Conservation (phyloP, 352 stramenopile species). For the Peronospora belbahrii region DNA sequence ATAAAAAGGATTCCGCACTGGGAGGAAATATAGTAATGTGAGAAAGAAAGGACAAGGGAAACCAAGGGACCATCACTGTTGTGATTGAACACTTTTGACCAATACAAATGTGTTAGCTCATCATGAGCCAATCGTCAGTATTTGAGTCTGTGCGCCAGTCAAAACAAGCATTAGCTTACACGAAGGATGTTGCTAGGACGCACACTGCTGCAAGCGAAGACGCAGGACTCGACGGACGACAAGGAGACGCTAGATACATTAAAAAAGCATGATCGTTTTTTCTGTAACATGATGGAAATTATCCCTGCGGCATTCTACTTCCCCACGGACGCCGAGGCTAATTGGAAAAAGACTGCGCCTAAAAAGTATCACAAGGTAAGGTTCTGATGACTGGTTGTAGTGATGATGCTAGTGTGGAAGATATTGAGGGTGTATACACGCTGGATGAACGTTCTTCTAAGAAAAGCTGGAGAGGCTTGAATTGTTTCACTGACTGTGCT, state of each 20-base stretch:
- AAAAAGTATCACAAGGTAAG: slow-evolving; percentile 75
- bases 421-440: too few species aligned
- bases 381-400: background rate
- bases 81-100: background rate
- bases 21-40: slow-evolving; percentile 1
- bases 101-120: background rate
- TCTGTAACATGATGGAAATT: slow-evolving; percentile 67
- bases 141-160: slow-evolving; percentile 19
- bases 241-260: slow-evolving; percentile 17
- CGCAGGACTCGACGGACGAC: slow-evolving; percentile 3
- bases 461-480: too few species aligned
- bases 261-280: slow-evolving; percentile 53
- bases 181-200: slow-evolving; percentile 60
- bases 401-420: background rate
- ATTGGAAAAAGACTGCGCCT: slow-evolving; percentile 60
- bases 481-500: slow-evolving; percentile 8
- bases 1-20: slow-evolving; percentile 7
- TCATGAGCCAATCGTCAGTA: slow-evolving; percentile 16
- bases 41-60: background rate
- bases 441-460: too few species aligned
- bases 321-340: slow-evolving; percentile 64
- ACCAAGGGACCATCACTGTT: slow-evolving; percentile 5
- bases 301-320: slow-evolving; percentile 76
- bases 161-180: slow-evolving; percentile 4
- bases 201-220: slow-evolving; percentile 34